A percentile compares a stretch with the other conserved stretches of the same genome.
These are phyloP conservation scores for Globisporangium nunn DNA, from an alignment of 352 stramenopile species.

Conservation along the genomic window DNA sequence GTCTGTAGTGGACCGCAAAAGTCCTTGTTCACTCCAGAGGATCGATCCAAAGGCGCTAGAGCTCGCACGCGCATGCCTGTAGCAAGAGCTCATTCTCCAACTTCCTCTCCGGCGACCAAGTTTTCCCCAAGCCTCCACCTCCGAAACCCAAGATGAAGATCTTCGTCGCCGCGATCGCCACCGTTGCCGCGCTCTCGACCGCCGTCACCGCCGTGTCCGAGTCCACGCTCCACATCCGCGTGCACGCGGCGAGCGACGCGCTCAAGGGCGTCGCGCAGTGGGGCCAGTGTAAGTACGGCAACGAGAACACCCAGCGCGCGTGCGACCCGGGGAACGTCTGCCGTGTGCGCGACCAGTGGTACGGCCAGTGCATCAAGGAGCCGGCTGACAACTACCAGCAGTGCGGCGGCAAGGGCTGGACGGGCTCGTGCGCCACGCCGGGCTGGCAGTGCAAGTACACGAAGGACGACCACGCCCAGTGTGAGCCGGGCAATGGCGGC, in stretches of 20 bases:
- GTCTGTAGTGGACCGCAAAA: neutral
- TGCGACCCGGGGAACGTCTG: neutral
- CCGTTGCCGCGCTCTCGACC: neutral
- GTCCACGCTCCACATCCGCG: slow-evolving; percentile 1
- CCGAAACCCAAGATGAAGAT: neutral
- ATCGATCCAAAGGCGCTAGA: too few species aligned
- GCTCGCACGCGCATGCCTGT: too few species aligned
- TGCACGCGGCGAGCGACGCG: neutral
- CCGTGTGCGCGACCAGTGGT: neutral
- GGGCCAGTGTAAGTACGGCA: slow-evolving; percentile 1
- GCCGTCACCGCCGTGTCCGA: neutral
- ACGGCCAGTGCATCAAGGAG: slow-evolving; percentile 4
- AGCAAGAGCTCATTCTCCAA: neutral
- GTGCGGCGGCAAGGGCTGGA: slow-evolving; percentile 4
- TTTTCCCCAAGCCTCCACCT: neutral
- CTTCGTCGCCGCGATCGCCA: neutral
- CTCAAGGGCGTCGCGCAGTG: slow-evolving; percentile 1
- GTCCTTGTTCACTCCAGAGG: neutral
- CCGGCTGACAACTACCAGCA: neutral
- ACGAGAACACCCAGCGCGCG: neutral
- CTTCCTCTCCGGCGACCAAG: neutral
- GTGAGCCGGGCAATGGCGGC: neutral
- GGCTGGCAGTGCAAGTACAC: neutral
- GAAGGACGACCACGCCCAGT: neutral
- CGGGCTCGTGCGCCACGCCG: neutral